These are phyloP conservation scores for Auriscalpium microsporum DNA, from an alignment of 768 basidiomycete species.

Conservation along the genomic window DNA sequence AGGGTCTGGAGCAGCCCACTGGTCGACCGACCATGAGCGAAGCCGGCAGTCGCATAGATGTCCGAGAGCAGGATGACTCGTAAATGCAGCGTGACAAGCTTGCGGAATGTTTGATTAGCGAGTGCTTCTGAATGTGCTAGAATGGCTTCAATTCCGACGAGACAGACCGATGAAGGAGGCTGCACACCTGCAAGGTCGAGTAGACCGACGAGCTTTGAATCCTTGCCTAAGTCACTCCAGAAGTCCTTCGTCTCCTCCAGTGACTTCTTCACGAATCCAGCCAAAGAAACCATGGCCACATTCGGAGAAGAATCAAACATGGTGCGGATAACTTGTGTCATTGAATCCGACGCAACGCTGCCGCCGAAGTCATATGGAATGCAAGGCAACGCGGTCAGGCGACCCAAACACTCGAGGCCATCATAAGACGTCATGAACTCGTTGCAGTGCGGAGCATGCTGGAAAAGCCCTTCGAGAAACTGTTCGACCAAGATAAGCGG, in stretches of 20 bases:
- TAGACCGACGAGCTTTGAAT: constrained; percentile 58
- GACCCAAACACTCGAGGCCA: constrained; percentile 65
- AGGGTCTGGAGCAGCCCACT: constrained; percentile 68
- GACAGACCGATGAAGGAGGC: not conserved
- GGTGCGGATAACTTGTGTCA: constrained; percentile 82
- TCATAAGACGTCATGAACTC: constrained; percentile 78
- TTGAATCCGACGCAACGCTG: constrained; percentile 76
- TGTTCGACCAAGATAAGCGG: constrained; percentile 23
- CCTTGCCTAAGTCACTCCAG: constrained; percentile 47
- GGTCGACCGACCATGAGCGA: constrained; percentile 71
- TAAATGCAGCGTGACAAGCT: constrained; percentile 66
- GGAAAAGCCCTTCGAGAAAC: constrained; percentile 94
- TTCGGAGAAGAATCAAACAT: constrained; percentile 81
- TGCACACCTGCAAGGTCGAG: constrained; percentile 37
- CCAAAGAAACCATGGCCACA: constrained; percentile 64
- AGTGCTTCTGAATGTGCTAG: constrained; percentile 38
- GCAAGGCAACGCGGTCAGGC: constrained; percentile 75
- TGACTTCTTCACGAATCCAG: constrained; percentile 60
- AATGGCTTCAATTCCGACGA: not conserved
- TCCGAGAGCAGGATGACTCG: constrained; percentile 80
- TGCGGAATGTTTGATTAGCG: constrained; percentile 61
- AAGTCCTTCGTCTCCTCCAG: constrained; percentile 62
- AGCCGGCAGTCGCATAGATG: constrained; percentile 76
- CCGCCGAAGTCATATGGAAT: constrained; percentile 84
- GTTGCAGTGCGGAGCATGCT: constrained; percentile 80